Conservation (phyloP, 805 yeast species). For the Scheffersomyces stipitis region DNA sequence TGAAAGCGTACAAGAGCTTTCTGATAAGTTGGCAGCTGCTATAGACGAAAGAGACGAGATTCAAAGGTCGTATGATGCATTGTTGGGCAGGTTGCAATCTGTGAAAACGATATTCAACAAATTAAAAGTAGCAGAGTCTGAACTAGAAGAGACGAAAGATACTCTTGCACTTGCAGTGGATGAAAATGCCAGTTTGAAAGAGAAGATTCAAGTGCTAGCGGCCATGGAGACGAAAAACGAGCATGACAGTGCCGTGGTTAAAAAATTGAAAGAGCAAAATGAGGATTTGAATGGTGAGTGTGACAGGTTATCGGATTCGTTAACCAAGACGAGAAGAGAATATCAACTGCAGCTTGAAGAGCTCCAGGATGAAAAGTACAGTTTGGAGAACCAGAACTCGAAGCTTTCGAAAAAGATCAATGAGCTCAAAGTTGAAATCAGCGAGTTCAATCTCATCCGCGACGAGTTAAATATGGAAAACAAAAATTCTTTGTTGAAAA, state of each 20-base stretch:
- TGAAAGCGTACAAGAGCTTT: constrained; percentile 3
- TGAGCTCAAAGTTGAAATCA: constrained; percentile 40
- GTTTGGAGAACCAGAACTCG: constrained; percentile 37
- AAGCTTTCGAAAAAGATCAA: constrained; percentile 39
- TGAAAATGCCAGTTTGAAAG: constrained; percentile 28
- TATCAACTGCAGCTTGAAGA: constrained; percentile 32
- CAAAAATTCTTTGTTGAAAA: constrained; percentile 41
- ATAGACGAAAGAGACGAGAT: constrained; percentile 52
- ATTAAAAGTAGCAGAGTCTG: constrained; percentile 69
- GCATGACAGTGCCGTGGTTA: constrained; percentile 2
- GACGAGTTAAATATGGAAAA: constrained; percentile 38
- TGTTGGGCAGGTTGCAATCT: constrained; percentile 62
- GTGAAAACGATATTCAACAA: constrained; percentile 73
- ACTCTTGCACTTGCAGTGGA: constrained; percentile 23
- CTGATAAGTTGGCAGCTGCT: constrained; percentile 9
- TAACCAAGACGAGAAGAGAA: constrained; percentile 38
- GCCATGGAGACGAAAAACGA: constrained; percentile 1
- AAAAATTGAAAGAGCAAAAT: constrained; percentile 20
- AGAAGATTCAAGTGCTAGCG: constrained; percentile 1
- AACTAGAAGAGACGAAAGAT: constrained; percentile 55
- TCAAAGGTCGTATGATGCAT: constrained; percentile 58
- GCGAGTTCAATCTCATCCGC: constrained; percentile 39
- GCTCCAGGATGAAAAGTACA: constrained; percentile 39
- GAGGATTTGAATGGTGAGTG: constrained; percentile 53
- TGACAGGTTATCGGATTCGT: constrained; percentile 45